Evolutionary conservation across 805 yeast species (phyloP), one percentile per base, ranked within the genome.

Genomic region (Starmerella sirachaensis): DNA sequence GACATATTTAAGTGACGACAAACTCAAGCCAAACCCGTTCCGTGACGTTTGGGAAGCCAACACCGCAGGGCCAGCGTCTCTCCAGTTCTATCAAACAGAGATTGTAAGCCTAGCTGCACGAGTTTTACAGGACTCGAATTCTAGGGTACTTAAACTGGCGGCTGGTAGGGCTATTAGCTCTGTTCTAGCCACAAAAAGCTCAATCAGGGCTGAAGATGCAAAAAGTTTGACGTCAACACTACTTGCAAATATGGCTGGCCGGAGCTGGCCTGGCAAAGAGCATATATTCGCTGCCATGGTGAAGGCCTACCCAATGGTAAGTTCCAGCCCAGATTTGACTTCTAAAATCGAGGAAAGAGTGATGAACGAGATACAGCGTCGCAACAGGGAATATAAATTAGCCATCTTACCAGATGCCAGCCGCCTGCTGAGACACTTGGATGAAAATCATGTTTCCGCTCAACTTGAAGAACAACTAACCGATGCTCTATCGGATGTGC

Each of bases 201-300:
- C 42, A 10, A 53, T 51, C 12, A 17, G 24, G n/a, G 53, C 53
- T 2, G 54, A 49, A 13, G 54, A 83, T 13, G 70, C 80, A 41
- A 58, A 62, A 0, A 61, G 74, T 6, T 61, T 81, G 37, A 93
- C 93, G 0, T 64, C 65, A 37, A 64, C 85, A 13, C 66, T 84
- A 31, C 54, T 80, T 13, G 67, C 66, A 20, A 73, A 93, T 0
- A 65, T 76, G 38, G 64, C 67, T 38, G 95, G 95, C 1, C 72
- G 93, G 42, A 70, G 88, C 8, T 88, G 94, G 91, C 66, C 68
- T 12, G 97, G 96, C 5, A 88, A 88, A 51, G 95, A 85, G 48
- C 57, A 65, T 20, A 68, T 91, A 1, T 61, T 84, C 14, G 74
- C 72, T 25, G 81, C 94, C 0, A 60, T 86, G 37, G 78, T 81